Base-by-base conservation (phyloP, 371 early-diverging fungal genomes). In the Mucor mucedo region DNA sequence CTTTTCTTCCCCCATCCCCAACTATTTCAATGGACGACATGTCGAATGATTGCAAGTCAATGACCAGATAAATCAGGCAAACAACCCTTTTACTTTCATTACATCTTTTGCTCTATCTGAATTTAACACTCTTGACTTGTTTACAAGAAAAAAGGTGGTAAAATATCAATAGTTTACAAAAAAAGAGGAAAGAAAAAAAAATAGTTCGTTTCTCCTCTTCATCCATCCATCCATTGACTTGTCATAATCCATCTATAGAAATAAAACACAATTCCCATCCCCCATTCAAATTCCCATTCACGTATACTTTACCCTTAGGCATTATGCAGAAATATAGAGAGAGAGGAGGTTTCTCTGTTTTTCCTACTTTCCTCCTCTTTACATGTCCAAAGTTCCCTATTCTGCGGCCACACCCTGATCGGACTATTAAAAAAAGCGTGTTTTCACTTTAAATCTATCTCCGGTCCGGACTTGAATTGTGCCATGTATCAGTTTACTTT, bases 321-420 rank as follows among this genome's bases (percentile, higher is more conserved):
- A 63, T 63, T 63, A 57, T 57, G 53, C 55, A 63, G 64, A 63
- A 57, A 52, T 57, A 63, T 63, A 57, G 64, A 63, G 64, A 63
- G 64, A 63, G 64, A 63, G 64, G 55, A 55, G 16, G 64, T 52
- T 57, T 41, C 16, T 33, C 7, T 21, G 16, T n/a, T 45, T 61
- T 29, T 42, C 35, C 4, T 47, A 6, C 4, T 8, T 4, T 35
- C 35, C 35, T 35, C 21, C 35, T 35, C 8, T 35, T 35, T 35
- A 35, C 35, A 35, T 35, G 8, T 8, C 35, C 35, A 35, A 35
- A 35, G 4, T 35, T 35, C 35, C 4, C 8, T 35, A 35, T 35
- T 35, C 35, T 35, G 35, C 35, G 35, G 35, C 35, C 35, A 35
- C 35, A 35, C 4, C 4, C 0, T 35, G 4, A 8, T 35, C 35